Evolutionary conservation across 2,329 filamentous ascomycete species (phyloP), one percentile per base, ranked within the genome.

Genomic region (Aspergillus fructus): DNA sequence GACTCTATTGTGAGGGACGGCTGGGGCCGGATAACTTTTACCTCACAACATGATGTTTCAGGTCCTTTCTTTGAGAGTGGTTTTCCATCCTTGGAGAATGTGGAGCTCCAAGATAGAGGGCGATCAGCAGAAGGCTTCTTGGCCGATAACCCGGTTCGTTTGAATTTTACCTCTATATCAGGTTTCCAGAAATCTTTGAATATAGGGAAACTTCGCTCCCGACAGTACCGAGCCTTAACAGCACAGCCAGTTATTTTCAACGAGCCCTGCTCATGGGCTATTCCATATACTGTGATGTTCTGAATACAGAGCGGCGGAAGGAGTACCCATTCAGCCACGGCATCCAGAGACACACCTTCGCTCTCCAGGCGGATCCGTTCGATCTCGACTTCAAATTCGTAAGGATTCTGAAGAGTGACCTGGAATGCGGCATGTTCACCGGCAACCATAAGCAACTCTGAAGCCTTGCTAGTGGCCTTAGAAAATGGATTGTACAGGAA

Each of bases 401-500:
- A 97, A 0, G 93, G 91, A 66, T 99, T 99, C 69, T 97, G 94
- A 17, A 99, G 79, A 2, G 89, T 92, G 30, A 97, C 83, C 64
- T 85, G 84, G 73, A 97, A 96, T 4, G 83, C 86, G 2, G 90
- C 87, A 57, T 84, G 76, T 72, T 97, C 93, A 15, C 87, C 88
- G 4, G 90, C 87, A 19, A 97, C 90, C 30, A 97, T 79, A 1
- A 91, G 83, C 56, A 82, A 83, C 58, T 92, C 86, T 12, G 83
- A 78, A 2, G 81, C 79, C 23, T 73, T 76, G 17, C 78, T 78
- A 23, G 82, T 81, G 51, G 88, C 70, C 73, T 92, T 91, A 19
- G 92, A 76, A 68, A 97, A 97, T 0, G 94, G 91, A 68, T 97
- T 97, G 71, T 97, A 96, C 56, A 99, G 90, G 66, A 99, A 96